Evolutionary conservation across 352 stramenopile genomes (phyloP), one percentile per base, ranked within the genome.

Genomic region (Globisporangium polare): DNA sequence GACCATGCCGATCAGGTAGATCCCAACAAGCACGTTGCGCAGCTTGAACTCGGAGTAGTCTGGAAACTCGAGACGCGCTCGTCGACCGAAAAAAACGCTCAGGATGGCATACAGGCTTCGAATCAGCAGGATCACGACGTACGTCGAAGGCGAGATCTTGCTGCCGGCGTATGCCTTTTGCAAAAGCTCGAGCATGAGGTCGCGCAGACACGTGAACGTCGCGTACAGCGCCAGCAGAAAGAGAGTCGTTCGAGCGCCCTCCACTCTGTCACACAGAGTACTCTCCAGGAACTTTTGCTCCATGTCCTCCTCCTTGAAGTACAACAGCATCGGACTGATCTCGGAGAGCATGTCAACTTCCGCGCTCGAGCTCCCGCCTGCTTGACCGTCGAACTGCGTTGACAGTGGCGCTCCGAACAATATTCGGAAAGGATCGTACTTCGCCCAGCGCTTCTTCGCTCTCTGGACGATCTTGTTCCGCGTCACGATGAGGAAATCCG

Each of bases 231-330:
- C 73, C 2, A 94, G 59, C 5, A 78, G 67, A 3, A 88, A 63
- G 10, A 92, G 54, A 1, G 80, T 92, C 2, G 68, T 78, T 26
- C 77, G 79, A 3, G 83, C 80, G 9, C 81, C 86, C 65, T 89
- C 80, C 0, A 90, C 77, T 17, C 86, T 80, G 13, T 86, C 75
- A 0, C 62, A 62, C 0, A 91, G 55, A 15, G 86, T 94, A 5
- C 54, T 79, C 13, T 92, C 79, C 6, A 92, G 67, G 31, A 88
- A 94, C 50, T 80, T 90, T 53, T 77, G 68, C 58, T 94, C 86
- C 78, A 92, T 92, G 0, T 88, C 79, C 0, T 67, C 59, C 10
- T 92, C 75, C 27, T 83, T 73, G 60, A 94, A 94, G 26, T 72
- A 67, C 58, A 94, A 66, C 46, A 85, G 74, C 49, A 80, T 57